phyloP scores from a whole-genome alignment of 2,329 filamentous ascomycete species.

The Dactylonectria macrodidyma region DNA sequence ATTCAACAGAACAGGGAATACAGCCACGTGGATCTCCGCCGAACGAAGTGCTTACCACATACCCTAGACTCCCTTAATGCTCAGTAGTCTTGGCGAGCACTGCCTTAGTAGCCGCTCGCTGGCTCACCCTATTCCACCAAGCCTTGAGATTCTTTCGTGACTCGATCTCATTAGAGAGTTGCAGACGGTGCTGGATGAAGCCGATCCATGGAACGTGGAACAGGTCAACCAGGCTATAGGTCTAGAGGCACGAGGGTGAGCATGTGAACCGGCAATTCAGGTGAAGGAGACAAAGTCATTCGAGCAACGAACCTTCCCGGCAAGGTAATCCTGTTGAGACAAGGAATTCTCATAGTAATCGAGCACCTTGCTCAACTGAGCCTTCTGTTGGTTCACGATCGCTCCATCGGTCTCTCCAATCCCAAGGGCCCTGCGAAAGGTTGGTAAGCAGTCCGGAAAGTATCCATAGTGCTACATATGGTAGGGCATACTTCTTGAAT shows the following conservation, averaged over 20 bases:
- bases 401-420: not conserved
- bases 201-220: slow-evolving; percentile 11
- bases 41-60: not conserved
- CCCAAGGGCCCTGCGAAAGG: not conserved
- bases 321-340: not conserved
- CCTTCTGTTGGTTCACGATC: not conserved
- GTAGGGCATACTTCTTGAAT: slow-evolving; percentile 2
- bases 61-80: not conserved
- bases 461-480: not conserved
- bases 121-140: slow-evolving; percentile 9
- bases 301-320: not conserved
- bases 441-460: not conserved
- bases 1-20: not conserved
- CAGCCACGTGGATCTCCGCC: not conserved
- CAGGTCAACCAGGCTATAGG: slow-evolving; percentile 4
- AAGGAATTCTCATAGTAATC: slow-evolving; percentile 2
- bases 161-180: not conserved
- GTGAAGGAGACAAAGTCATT: not conserved
- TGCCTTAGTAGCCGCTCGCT: not conserved
- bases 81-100: not conserved
- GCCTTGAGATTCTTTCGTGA: not conserved
- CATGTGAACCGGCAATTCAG: not conserved
- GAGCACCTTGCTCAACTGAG: not conserved
- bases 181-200: not conserved
- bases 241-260: not conserved